A percentile compares a stretch with the other conserved stretches of the same genome.
phyloP scores from a whole-genome alignment of 805 yeast species.

The Candida ponderosae region DNA sequence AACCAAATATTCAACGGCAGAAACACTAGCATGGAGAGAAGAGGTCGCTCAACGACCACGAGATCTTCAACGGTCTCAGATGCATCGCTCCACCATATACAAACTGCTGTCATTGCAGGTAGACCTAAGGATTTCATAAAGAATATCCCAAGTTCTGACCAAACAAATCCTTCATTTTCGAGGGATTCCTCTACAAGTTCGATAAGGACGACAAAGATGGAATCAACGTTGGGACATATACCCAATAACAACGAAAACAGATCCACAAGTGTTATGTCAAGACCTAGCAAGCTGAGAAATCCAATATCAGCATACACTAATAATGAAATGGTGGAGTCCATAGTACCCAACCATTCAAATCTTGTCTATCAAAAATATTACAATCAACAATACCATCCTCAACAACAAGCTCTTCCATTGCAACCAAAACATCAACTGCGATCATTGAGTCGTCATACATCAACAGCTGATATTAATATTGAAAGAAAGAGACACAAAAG shows the following conservation, averaged over 20 bases:
- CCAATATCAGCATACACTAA: constrained; percentile 11
- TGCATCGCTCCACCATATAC: neutral
- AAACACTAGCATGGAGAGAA: neutral
- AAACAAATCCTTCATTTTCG: constrained; percentile 1
- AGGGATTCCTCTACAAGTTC: constrained; percentile 10
- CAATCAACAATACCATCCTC: neutral
- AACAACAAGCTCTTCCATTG: neutral
- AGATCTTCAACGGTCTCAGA: neutral
- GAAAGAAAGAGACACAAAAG: constrained; percentile 1
- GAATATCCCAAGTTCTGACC: constrained; percentile 5
- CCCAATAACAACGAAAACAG: constrained; percentile 1
- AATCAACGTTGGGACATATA: constrained; percentile 3
- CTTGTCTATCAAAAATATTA: constrained; percentile 13
- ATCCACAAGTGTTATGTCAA: neutral
- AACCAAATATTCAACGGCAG: no score
- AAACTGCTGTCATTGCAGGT: neutral
- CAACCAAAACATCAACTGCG: neutral
- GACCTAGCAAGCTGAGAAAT: neutral
- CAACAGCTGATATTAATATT: no score
- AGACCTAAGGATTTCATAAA: constrained; percentile 10
- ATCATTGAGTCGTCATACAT: neutral
- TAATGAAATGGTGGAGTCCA: constrained; percentile 10
- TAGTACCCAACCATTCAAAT: constrained; percentile 10
- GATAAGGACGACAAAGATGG: constrained; percentile 1
- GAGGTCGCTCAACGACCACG: neutral